Evolutionary conservation across 176 grass and related monocot genomes (phyloP).

Genomic region (Stipa capillata): DNA sequence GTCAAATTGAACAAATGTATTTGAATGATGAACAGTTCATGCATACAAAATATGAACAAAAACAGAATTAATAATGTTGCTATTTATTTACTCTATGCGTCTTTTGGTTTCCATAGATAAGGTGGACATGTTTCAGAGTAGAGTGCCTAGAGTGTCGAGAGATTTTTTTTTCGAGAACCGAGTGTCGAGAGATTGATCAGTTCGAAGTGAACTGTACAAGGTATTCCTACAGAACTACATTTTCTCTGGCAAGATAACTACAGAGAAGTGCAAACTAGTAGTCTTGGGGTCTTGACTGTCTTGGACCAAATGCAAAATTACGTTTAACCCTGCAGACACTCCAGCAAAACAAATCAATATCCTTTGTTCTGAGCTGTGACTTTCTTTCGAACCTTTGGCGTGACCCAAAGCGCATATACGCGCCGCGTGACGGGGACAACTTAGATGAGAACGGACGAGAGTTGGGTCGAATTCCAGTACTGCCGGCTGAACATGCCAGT

Average conservation of each 20-base stretch:
- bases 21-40: constrained; percentile 20
- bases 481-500: background rate
- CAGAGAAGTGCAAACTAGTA: background rate
- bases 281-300: no score
- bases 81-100: background rate
- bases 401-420: background rate
- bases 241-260: background rate
- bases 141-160: background rate
- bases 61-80: background rate
- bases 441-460: background rate
- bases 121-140: background rate
- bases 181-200: background rate
- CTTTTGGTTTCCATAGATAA: background rate
- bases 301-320: background rate
- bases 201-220: background rate
- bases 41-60: background rate
- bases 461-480: background rate
- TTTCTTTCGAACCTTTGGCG: no score
- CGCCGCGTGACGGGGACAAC: background rate
- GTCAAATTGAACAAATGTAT: constrained; percentile 20
- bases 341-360: no score
- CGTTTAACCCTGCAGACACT: no score
- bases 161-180: no score
- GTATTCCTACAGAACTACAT: background rate
- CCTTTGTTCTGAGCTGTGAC: no score